Percentiles rank a stretch among this genome's conserved stretches.
phyloP scores from a whole-genome alignment of 352 stramenopile genomes.

The Globisporangium paroecandrum region DNA sequence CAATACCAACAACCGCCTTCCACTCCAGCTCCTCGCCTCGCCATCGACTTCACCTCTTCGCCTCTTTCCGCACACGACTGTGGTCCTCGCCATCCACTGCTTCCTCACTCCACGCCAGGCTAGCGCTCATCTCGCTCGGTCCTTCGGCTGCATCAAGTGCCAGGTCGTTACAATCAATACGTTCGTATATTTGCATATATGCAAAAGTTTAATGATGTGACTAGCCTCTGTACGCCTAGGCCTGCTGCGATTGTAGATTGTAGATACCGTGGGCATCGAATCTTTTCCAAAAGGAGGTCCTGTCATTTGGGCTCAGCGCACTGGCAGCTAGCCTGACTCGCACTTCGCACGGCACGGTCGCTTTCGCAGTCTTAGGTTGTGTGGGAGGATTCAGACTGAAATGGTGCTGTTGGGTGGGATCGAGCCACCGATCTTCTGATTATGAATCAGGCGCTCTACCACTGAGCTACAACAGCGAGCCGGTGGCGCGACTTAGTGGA shows the following conservation, averaged over 20 bases:
- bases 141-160: too few species aligned
- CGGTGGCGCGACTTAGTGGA: too few species aligned
- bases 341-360: constrained; percentile 6
- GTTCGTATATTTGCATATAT: too few species aligned
- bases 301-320: constrained; percentile 1
- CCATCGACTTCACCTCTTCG: too few species aligned
- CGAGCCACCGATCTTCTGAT: background rate
- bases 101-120: too few species aligned
- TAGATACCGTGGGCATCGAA: background rate
- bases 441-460: background rate
- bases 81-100: too few species aligned
- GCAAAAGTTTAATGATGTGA: too few species aligned
- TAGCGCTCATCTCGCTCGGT: too few species aligned
- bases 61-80: too few species aligned
- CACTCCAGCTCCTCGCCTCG: too few species aligned
- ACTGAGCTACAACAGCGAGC: background rate
- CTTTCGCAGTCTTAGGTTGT: constrained; percentile 2
- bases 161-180: too few species aligned
- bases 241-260: background rate
- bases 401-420: constrained; percentile 3
- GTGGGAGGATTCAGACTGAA: background rate
- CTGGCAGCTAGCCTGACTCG: background rate
- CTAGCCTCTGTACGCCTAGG: background rate
- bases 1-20: too few species aligned
- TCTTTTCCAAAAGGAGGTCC: background rate